Evolutionary conservation across 2,329 filamentous ascomycete species (phyloP), one percentile per base, ranked within the genome.

Genomic region (Microascus cirrosus): DNA sequence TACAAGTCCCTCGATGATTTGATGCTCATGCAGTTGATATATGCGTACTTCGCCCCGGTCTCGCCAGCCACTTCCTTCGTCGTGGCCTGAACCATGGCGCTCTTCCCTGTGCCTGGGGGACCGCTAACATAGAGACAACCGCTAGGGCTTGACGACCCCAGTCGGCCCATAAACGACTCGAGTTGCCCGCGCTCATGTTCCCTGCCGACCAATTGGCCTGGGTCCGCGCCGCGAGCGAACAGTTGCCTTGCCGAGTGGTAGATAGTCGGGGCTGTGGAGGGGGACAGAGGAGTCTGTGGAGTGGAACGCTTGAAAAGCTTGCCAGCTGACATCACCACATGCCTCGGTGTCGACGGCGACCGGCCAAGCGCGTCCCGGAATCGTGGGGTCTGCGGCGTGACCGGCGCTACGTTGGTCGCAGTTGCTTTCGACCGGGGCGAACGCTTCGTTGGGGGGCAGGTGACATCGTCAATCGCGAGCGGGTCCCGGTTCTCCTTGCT

Each of bases 1-100:
- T 95, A 95, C 24, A 99, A 79, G 67, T 96, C 92, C 63, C 84
- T 85, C 2, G 91, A 89, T 36, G 85, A 90, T 67, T 94, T 95
- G 71, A 96, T 85, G 71, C 92, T 96, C 85, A 96, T 96, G 73
- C 94, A 99, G 70, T 99, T 99, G 77, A 99, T 81, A 67, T 92
- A 93, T 2, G 85, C 85, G 57, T 86, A 84, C 65, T 83, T 84
- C 57, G 94, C 75, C 3, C 75, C 70, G 18, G 78, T 73, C 36
- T 75, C 73, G 3, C 74, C 68, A 12, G 74, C 73, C 54, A 86
- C 72, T 51, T 83, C 77, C 54, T 82, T 75, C 54, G 87, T 87
- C 55, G 95, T 82, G 68, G 95, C 86, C 61, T 85, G 85, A 61
- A 97, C 84, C 77, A 97, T 87, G 34, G 94, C 94, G 70, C 92